These are phyloP conservation scores for Terfezia claveryi DNA, from an alignment of 495 filamentous ascomycete species.

Conservation along the genomic window DNA sequence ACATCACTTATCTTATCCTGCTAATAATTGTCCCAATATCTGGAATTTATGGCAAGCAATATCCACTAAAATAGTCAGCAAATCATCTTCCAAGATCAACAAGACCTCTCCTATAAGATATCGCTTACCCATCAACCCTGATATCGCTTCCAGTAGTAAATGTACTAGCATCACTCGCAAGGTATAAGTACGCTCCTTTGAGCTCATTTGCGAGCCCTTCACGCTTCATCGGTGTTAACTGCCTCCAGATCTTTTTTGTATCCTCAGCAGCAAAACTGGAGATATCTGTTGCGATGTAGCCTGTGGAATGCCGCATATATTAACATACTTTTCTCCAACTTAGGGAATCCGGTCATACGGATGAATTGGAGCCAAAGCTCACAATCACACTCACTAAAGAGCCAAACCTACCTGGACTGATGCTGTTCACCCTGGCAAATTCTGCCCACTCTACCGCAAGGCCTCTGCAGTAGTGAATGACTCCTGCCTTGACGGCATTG, in stretches of 20 bases:
- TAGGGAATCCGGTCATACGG: too few species aligned
- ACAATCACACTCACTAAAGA: too few species aligned
- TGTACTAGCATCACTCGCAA: slow-evolving; percentile 60
- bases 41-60: too few species aligned
- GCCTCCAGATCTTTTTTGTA: slow-evolving; percentile 51
- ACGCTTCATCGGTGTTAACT: slow-evolving; percentile 70
- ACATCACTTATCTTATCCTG: too few species aligned
- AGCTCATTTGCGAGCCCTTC: slow-evolving; percentile 54
- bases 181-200: slow-evolving; percentile 74
- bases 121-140: slow-evolving; percentile 41
- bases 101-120: too few species aligned
- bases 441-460: slow-evolving; percentile 73
- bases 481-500: slow-evolving; percentile 69
- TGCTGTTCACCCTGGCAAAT: slow-evolving; percentile 60
- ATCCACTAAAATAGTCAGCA: too few species aligned
- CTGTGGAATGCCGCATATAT: too few species aligned
- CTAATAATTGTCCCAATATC: too few species aligned
- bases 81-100: too few species aligned
- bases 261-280: slow-evolving; percentile 47
- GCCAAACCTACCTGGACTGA: slow-evolving; percentile 36
- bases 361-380: too few species aligned
- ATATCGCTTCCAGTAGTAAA: slow-evolving; percentile 73
- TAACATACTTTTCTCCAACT: too few species aligned
- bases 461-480: slow-evolving; percentile 66
- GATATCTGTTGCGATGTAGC: slow-evolving; percentile 73